Percentiles rank a stretch among this genome's conserved stretches.
Evolutionary conservation across 306 rosid genomes (phyloP).

Genomic region (Parietaria judaica): DNA sequence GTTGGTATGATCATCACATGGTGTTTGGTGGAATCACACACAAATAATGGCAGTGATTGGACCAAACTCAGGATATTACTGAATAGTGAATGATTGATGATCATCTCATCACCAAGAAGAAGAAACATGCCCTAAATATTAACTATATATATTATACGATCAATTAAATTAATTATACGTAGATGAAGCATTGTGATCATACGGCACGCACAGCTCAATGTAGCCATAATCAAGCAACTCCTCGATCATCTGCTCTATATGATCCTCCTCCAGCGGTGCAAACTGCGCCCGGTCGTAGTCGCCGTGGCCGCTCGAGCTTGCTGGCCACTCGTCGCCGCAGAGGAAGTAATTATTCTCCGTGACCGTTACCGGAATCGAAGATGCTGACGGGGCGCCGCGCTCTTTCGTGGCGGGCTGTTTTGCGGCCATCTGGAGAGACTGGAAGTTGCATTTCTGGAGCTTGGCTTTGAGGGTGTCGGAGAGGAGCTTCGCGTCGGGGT

Average conservation of each 20-base stretch:
- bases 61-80: not conserved
- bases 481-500: constrained; percentile 42
- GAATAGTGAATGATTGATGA: not conserved
- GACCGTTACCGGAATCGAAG: constrained; percentile 4
- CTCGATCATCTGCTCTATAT: constrained; percentile 81
- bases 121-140: not conserved
- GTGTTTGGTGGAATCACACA: constrained; percentile 1
- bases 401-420: constrained; percentile 29
- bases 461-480: constrained; percentile 56
- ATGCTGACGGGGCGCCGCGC: not conserved
- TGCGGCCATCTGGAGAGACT: constrained; percentile 50
- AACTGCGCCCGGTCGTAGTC: constrained; percentile 22
- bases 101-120: not conserved
- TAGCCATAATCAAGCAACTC: constrained; percentile 73
- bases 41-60: not conserved
- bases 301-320: not conserved
- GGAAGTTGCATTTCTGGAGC: constrained; percentile 65
- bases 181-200: not conserved
- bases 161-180: not conserved
- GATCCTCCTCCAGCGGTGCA: constrained; percentile 70
- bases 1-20: not conserved
- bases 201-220: constrained; percentile 50
- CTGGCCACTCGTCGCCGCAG: constrained; percentile 12
- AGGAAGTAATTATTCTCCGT: constrained; percentile 10
- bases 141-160: not conserved